phyloP scores from a whole-genome alignment of 257 asterid genomes.

The Solanum sejunctum region DNA sequence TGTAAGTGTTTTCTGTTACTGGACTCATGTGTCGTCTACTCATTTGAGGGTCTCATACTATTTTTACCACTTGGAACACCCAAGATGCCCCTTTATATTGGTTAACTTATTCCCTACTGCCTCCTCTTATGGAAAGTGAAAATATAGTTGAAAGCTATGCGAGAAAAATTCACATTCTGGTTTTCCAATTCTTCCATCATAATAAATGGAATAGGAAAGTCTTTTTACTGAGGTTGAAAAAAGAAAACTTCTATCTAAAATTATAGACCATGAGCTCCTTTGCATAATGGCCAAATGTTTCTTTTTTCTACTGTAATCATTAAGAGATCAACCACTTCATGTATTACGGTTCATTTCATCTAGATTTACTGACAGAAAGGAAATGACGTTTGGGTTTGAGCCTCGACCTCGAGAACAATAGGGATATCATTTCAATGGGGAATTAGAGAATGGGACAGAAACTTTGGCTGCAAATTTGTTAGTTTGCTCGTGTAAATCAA shows the following conservation, averaged over 20 bases:
- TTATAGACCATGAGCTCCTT: neutral
- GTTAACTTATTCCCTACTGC: neutral
- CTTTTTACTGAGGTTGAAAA: neutral
- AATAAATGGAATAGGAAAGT: neutral
- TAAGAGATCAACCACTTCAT: neutral
- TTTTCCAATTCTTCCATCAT: neutral
- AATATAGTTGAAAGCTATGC: neutral
- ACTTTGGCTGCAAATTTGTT: neutral
- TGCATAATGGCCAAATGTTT: neutral
- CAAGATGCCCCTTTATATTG: neutral
- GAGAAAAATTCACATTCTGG: neutral
- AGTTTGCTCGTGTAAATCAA: neutral
- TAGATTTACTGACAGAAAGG: neutral
- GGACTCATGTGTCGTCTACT: neutral
- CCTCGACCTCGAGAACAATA: neutral
- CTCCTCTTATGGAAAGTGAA: neutral
- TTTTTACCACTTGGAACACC: neutral
- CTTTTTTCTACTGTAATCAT: neutral
- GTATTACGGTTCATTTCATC: neutral
- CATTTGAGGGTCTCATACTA: neutral
- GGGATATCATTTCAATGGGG: neutral
- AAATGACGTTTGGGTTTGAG: neutral
- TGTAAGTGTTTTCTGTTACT: constrained; percentile 30
- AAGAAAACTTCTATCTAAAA: neutral
- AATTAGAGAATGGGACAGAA: neutral